A percentile compares a stretch with the other conserved stretches of the same genome.
Evolutionary conservation across 176 grass and related monocot species (phyloP).

Genomic region (Raddia guianensis): DNA sequence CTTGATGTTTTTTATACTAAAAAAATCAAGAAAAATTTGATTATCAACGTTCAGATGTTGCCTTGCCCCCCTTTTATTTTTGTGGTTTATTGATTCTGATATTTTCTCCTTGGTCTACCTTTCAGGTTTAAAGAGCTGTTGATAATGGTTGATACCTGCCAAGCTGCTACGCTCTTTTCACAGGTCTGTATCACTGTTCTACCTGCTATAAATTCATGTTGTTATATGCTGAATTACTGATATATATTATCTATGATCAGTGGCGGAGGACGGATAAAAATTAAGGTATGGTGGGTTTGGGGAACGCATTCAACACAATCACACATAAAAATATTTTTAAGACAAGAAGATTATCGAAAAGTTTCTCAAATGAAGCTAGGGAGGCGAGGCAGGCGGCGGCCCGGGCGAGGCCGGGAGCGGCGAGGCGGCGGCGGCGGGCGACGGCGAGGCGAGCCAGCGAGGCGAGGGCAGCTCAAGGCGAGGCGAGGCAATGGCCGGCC

Average conservation of each 20-base stretch:
- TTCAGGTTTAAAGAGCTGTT: conserved; percentile 96
- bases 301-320: too few species aligned
- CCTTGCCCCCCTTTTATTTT: conserved; percentile 31
- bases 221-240: background rate
- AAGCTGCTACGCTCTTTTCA: conserved; percentile 96
- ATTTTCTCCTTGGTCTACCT: conserved; percentile 22
- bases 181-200: conserved; percentile 56
- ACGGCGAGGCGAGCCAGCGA: too few species aligned
- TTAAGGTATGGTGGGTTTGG: too few species aligned
- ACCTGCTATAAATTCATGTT: background rate
- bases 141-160: conserved; percentile 99
- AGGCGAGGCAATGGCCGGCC: too few species aligned
- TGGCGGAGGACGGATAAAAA: too few species aligned
- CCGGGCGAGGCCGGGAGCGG: too few species aligned
- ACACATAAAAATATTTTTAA: too few species aligned
- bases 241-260: background rate
- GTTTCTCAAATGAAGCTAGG: too few species aligned
- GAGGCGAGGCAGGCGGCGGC: too few species aligned
- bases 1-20: background rate
- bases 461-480: too few species aligned
- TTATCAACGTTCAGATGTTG: conserved; percentile 4
- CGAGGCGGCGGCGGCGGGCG: too few species aligned
- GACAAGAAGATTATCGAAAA: too few species aligned
- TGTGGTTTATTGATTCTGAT: conserved; percentile 18
- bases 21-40: conserved; percentile 2